Percentiles rank a stretch among this genome's conserved stretches.
phyloP scores from a whole-genome alignment of 106 monocot genomes.

The Dendrobium officinale region DNA sequence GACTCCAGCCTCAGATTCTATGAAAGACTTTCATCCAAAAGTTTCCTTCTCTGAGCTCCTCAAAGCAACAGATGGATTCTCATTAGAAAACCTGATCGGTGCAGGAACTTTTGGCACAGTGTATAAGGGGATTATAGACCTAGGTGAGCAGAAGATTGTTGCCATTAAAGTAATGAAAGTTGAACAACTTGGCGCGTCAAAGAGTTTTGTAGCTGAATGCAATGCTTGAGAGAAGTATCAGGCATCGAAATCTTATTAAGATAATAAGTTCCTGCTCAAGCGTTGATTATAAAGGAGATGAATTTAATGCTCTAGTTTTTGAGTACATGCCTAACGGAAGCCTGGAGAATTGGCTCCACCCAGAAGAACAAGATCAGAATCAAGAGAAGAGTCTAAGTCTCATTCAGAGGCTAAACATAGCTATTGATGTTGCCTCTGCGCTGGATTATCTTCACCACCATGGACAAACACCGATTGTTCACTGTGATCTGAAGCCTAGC shows the following conservation, averaged over 20 bases:
- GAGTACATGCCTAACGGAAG: conserved; percentile 34
- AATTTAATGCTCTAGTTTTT: conserved; percentile 31
- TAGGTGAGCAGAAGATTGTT: not conserved
- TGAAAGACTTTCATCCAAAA: not conserved
- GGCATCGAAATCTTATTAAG: conserved; percentile 42
- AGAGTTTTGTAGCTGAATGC: conserved; percentile 43
- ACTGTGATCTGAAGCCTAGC: conserved; percentile 41
- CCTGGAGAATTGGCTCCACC: conserved; percentile 28
- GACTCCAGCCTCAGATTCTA: not conserved
- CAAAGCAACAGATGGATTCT: conserved; percentile 29
- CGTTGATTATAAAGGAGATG: conserved; percentile 17
- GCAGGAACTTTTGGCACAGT: conserved; percentile 16
- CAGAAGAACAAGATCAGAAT: not conserved
- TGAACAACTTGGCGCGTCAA: conserved; percentile 22
- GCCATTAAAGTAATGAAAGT: conserved; percentile 51
- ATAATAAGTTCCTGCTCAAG: conserved; percentile 23
- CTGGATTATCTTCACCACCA: conserved; percentile 50
- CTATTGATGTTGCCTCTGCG: conserved; percentile 41
- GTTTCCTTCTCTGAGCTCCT: conserved; percentile 3
- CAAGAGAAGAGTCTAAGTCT: too few species aligned
- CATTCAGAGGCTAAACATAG: conserved; percentile 27
- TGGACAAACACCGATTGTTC: conserved; percentile 20
- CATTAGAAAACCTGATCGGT: conserved; percentile 27
- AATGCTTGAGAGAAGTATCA: conserved; percentile 20
- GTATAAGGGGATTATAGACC: conserved; percentile 15